phyloP scores from a whole-genome alignment of 345 rosid species.

The Kernera saxatilis region DNA sequence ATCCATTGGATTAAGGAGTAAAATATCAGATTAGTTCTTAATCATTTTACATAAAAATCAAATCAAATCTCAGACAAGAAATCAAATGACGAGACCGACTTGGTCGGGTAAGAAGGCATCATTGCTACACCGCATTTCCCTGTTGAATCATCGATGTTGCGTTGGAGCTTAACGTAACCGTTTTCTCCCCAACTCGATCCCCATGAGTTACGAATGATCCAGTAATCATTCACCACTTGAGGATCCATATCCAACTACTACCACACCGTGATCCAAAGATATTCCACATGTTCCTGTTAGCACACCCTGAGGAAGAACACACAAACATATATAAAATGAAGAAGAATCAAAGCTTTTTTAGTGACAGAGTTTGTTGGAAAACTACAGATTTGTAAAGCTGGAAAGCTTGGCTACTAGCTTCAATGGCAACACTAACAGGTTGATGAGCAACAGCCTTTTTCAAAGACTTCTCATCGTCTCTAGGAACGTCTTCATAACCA shows the following conservation, averaged over 20 bases:
- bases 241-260: background rate
- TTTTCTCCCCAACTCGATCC: slow-evolving; percentile 28
- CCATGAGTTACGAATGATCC: slow-evolving; percentile 32
- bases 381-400: background rate
- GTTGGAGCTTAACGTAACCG: slow-evolving; percentile 23
- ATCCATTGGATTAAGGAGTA: too few species aligned
- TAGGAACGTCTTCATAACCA: slow-evolving; percentile 60
- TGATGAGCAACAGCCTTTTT: slow-evolving; percentile 65
- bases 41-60: background rate
- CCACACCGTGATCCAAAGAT: background rate
- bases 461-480: slow-evolving; percentile 56
- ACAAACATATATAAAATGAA: background rate
- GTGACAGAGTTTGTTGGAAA: background rate
- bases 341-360: background rate
- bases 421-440: slow-evolving; percentile 48
- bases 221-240: background rate
- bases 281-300: slow-evolving; percentile 6
- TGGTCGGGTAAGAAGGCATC: slow-evolving; percentile 30
- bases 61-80: background rate
- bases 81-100: background rate
- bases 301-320: slow-evolving; percentile 21
- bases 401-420: slow-evolving; percentile 27
- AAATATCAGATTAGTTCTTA: too few species aligned
- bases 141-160: slow-evolving; percentile 8
- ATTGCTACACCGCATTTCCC: slow-evolving; percentile 24